These are phyloP conservation scores for Tylopilus sp. DNA, from an alignment of 768 basidiomycete genomes.

Conservation along the genomic window DNA sequence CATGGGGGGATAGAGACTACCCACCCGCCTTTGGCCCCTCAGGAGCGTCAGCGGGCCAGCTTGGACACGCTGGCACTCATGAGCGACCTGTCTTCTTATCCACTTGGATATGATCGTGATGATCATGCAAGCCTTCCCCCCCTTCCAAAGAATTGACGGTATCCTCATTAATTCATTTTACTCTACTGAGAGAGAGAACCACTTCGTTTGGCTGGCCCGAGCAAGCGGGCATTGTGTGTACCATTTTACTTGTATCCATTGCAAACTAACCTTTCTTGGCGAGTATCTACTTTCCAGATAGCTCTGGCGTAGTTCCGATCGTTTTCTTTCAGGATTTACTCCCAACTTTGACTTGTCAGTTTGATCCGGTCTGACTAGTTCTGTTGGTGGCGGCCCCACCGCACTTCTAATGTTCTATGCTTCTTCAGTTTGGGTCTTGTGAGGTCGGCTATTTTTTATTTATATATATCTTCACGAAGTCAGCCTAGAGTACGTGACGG, in stretches of 20 bases:
- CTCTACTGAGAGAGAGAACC: conserved; percentile 9
- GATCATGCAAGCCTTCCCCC: conserved; percentile 25
- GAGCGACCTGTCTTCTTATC: conserved; percentile 79
- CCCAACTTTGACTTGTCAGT: background rate
- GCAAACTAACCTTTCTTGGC: conserved; percentile 16
- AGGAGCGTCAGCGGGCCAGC: conserved; percentile 66
- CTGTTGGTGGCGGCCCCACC: background rate
- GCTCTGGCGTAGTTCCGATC: conserved; percentile 2
- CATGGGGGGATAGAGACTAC: conserved; percentile 43
- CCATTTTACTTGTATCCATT: conserved; percentile 24
- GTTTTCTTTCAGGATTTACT: conserved; percentile 1
- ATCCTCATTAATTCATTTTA: background rate
- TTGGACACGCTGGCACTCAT: conserved; percentile 83
- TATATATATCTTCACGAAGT: background rate
- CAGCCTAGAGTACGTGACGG: background rate
- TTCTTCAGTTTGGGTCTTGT: conserved; percentile 13
- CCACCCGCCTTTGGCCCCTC: conserved; percentile 35
- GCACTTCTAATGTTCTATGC: conserved; percentile 1
- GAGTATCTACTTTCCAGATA: conserved; percentile 6
- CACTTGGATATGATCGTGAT: conserved; percentile 63
- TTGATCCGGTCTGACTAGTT: conserved; percentile 2
- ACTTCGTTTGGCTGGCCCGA: conserved; percentile 29
- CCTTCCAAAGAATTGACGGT: conserved; percentile 26
- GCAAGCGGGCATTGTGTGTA: conserved; percentile 27
- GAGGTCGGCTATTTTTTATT: conserved; percentile 17